Evolutionary conservation across 805 yeast genomes (phyloP).

Genomic region (Cyberlindnera maclurae): DNA sequence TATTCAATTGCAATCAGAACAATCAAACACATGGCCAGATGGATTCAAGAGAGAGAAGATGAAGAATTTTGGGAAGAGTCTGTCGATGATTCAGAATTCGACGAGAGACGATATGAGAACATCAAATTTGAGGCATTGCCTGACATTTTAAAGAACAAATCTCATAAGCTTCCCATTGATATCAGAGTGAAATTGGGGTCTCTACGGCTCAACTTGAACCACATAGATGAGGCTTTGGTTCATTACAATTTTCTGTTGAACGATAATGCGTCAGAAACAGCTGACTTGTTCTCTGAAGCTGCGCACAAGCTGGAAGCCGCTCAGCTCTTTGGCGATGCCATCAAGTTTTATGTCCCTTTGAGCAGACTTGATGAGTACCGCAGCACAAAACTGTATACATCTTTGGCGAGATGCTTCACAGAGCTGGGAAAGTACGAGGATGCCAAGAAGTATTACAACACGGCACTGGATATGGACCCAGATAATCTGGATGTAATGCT

Average conservation of each 20-base stretch:
- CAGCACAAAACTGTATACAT: constrained; percentile 37
- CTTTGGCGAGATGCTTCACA: constrained; percentile 71
- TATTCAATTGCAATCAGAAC: constrained; percentile 57
- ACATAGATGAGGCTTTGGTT: constrained; percentile 59
- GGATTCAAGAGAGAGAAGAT: constrained; percentile 67
- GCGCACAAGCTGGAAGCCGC: constrained; percentile 66
- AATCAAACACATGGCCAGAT: constrained; percentile 67
- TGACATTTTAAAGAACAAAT: constrained; percentile 29
- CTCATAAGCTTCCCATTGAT: constrained; percentile 68
- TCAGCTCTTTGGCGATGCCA: constrained; percentile 70
- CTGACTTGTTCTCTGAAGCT: constrained; percentile 71
- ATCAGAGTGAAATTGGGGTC: constrained; percentile 76
- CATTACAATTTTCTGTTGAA: constrained; percentile 60
- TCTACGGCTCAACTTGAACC: constrained; percentile 57
- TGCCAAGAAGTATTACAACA: constrained; percentile 54
- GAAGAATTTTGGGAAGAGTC: constrained; percentile 39
- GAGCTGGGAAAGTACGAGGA: constrained; percentile 62
- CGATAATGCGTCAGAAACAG: constrained; percentile 50
- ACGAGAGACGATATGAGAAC: constrained; percentile 52
- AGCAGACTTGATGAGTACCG: constrained; percentile 46
- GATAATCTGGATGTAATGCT: constrained; percentile 66
- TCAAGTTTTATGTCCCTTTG: constrained; percentile 55
- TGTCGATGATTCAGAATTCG: constrained; percentile 77
- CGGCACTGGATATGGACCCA: constrained; percentile 49
- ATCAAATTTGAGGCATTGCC: constrained; percentile 36